These are phyloP conservation scores for Acephala macrosclerotiorum DNA, from an alignment of 2,329 filamentous ascomycete species.

Conservation along the genomic window DNA sequence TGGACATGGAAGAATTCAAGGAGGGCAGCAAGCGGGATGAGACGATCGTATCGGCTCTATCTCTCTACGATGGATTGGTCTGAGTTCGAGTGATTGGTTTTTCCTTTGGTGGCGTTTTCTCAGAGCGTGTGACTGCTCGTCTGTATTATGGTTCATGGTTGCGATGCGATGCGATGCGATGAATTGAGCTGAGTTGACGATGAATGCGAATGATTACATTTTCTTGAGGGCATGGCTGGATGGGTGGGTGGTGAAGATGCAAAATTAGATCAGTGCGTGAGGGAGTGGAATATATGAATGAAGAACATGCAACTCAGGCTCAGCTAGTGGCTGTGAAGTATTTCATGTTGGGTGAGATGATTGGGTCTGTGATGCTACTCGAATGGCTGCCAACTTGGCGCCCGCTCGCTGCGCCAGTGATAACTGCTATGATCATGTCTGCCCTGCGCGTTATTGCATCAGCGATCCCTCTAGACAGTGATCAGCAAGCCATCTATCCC, in stretches of 20 bases:
- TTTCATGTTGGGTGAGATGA: not conserved
- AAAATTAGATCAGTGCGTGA: conserved; percentile 4
- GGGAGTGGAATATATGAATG: conserved; percentile 10
- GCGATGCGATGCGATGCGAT: not conserved
- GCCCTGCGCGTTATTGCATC: too few species aligned
- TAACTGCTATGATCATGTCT: too few species aligned
- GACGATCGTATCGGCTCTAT: conserved; percentile 96
- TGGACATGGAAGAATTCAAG: conserved; percentile 98
- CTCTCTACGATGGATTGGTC: conserved; percentile 88
- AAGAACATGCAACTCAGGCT: conserved; percentile 13
- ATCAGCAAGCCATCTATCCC: too few species aligned
- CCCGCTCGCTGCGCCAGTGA: too few species aligned
- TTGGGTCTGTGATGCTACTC: not conserved
- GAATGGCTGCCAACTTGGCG: too few species aligned
- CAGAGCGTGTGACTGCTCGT: conserved; percentile 4
- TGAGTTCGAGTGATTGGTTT: too few species aligned
- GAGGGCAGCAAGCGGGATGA: conserved; percentile 98
- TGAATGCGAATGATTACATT: conserved; percentile 4
- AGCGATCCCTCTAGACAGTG: too few species aligned
- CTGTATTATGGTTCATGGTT: conserved; percentile 7
- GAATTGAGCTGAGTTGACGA: conserved; percentile 1
- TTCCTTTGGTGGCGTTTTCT: not conserved
- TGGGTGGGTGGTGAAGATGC: not conserved
- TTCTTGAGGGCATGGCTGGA: not conserved
- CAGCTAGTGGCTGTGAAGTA: not conserved